A percentile compares a stretch with the other conserved stretches of the same genome.
Conservation (phyloP, 2,329 filamentous ascomycete species). For the Xylariaceae sp. region DNA sequence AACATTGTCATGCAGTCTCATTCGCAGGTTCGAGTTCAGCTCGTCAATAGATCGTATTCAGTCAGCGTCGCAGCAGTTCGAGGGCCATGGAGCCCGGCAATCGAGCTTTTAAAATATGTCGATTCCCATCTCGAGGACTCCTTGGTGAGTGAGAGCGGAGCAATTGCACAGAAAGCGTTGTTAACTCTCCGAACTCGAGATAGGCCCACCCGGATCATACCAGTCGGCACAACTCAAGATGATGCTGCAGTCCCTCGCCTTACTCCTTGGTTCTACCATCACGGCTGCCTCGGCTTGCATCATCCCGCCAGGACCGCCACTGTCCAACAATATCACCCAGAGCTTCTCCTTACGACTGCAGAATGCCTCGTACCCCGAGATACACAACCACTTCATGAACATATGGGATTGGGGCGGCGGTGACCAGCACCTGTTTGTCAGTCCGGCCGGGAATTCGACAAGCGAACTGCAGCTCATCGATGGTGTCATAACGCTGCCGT, state of each 20-base stretch:
- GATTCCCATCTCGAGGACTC: not conserved
- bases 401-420: slow-evolving; percentile 37
- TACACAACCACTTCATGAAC: slow-evolving; percentile 36
- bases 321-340: slow-evolving; percentile 33
- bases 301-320: slow-evolving; percentile 26
- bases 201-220: not conserved
- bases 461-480: slow-evolving; percentile 36
- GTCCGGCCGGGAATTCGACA: slow-evolving; percentile 35
- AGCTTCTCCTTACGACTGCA: slow-evolving; percentile 36
- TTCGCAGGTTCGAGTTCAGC: slow-evolving; percentile 4
- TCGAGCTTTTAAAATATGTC: slow-evolving; percentile 14
- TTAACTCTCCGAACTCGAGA: too few relatives aligned
- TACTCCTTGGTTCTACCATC: slow-evolving; percentile 15
- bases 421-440: slow-evolving; percentile 38
- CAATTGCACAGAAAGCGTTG: not conserved
- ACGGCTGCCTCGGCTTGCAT: slow-evolving; percentile 27
- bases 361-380: slow-evolving; percentile 34
- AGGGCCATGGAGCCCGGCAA: not conserved
- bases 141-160: not conserved
- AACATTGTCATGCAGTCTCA: not conserved
- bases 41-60: not conserved
- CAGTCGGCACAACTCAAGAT: not conserved
- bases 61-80: slow-evolving; percentile 1
- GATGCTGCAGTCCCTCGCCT: slow-evolving; percentile 10
- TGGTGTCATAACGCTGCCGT: slow-evolving; percentile 35